Base-by-base conservation (phyloP, 305 asterid genomes). In the Andrographis paniculata region DNA sequence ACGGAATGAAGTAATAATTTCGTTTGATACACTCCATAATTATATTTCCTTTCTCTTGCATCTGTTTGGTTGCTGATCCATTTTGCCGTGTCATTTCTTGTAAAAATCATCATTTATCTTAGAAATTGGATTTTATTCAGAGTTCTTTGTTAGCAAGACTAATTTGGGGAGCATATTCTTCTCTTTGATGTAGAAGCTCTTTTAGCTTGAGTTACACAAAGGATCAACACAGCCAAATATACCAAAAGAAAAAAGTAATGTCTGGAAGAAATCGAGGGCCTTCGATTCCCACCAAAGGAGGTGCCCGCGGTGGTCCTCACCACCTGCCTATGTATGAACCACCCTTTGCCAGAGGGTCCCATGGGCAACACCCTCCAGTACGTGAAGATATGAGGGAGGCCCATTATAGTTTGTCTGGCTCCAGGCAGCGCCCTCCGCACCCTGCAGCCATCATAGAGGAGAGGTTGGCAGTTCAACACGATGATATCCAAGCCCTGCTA, bases 191-290 rank as follows among this genome's bases (percentile, higher is more conserved):
- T 50, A 28, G 59, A 30, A 45, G 23, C 31, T 55, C 21, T 51
- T 28, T 42, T 23, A 10, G 9, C 54, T 59, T 50, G 42, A 18
- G n/a, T 35, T 22, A 17, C 14, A 40, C 37, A 14, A 31, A 56
- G 48, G 33, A 53, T 56, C 52, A 55, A 45, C 48, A 28, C 38
- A 36, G 21, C 62, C 55, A 28, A 52, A 13, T 17, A 36, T 38
- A 21, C 28, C 30, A 24, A 24, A 24, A 4, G 4, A 8, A 24
- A 42, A 48, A 13, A 54, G 1, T 35, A 38, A 87, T 83, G 96
- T 73, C 93, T 1, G 80, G 89, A 39, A 74, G 95, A 66, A 83
- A 72, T 55, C 80, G 83, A 55, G 96, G 96, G 49, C 84, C 70
- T 66, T 80, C 84, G 0, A 20, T 66, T 56, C 84, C 89, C 23